phyloP scores from a whole-genome alignment of 352 stramenopile species.

The Albugo candida region DNA sequence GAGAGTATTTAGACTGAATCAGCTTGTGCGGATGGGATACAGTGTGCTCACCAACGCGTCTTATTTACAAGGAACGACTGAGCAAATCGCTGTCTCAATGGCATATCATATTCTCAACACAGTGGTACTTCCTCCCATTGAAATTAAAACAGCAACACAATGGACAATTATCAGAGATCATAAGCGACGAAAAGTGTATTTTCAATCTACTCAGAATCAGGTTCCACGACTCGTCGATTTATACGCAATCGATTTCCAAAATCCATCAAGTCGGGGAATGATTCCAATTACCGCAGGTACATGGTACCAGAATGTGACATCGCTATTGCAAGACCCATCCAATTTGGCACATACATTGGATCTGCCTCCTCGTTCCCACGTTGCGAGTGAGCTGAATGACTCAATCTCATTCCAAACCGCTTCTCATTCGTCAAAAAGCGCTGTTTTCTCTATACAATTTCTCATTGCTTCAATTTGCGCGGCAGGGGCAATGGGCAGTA shows the following conservation, averaged over 20 bases:
- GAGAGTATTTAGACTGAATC: slow-evolving; percentile 20
- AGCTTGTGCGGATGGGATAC: slow-evolving; percentile 28
- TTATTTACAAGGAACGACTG: slow-evolving; percentile 29
- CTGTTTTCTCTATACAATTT: no score
- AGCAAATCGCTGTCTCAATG: slow-evolving; percentile 32
- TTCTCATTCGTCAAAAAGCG: no score
- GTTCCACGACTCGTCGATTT: slow-evolving; percentile 39
- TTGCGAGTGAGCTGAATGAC: slow-evolving; percentile 5
- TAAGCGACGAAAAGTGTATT: slow-evolving; percentile 31
- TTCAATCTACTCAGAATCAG: slow-evolving; percentile 50
- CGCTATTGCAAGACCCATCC: slow-evolving; percentile 14
- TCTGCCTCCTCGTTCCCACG: slow-evolving; percentile 22
- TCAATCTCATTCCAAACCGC: no score
- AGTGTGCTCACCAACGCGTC: slow-evolving; percentile 11
- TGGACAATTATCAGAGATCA: slow-evolving; percentile 60
- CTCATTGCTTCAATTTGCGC: no score
- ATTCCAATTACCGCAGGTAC: slow-evolving; percentile 40
- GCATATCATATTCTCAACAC: slow-evolving; percentile 43
- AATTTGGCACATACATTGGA: slow-evolving; percentile 32
- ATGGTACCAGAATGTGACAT: slow-evolving; percentile 44
- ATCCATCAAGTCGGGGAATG: slow-evolving; percentile 16
- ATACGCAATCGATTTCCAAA: slow-evolving; percentile 28
- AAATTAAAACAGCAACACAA: slow-evolving; percentile 27
- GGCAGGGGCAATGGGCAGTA: no score
- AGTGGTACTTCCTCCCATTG: slow-evolving; percentile 21